phyloP scores from a whole-genome alignment of 805 yeast genomes.

The Candida sakaeoensis region DNA sequence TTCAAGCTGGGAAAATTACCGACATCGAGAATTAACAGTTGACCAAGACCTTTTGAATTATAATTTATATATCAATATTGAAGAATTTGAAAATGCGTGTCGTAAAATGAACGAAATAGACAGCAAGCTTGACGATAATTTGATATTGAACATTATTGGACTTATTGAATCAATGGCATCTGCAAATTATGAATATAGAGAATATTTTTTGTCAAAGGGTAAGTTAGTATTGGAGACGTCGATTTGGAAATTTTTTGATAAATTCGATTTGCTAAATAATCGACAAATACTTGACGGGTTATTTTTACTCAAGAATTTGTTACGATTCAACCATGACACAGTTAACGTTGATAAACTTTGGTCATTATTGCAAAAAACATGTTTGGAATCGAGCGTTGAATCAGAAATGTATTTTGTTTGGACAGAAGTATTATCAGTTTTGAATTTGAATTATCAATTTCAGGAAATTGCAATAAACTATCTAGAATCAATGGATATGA shows the following conservation, averaged over 20 bases:
- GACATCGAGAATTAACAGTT: constrained; percentile 20
- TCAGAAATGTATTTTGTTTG: constrained; percentile 9
- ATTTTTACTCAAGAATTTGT: constrained; percentile 32
- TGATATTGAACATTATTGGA: constrained; percentile 3
- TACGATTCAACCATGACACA: constrained; percentile 21
- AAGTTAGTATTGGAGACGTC: constrained; percentile 14
- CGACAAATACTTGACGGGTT: constrained; percentile 26
- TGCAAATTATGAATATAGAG: constrained; percentile 13
- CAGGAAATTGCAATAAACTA: constrained; percentile 6
- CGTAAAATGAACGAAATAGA: constrained; percentile 1
- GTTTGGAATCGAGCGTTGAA: constrained; percentile 1
- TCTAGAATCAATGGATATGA: constrained; percentile 4
- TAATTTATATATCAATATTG: constrained; percentile 2
- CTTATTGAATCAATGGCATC: constrained; percentile 8
- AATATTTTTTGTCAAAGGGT: constrained; percentile 17
- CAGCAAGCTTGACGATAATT: neutral
- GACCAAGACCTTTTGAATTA: neutral
- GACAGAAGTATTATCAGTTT: constrained; percentile 5
- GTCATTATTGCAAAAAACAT: constrained; percentile 1
- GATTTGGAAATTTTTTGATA: constrained; percentile 18
- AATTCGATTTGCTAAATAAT: constrained; percentile 6
- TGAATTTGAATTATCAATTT: constrained; percentile 2
- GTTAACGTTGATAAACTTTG: constrained; percentile 6
- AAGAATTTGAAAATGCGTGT: constrained; percentile 8
- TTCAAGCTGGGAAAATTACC: constrained; percentile 40